Evolutionary conservation across 139 green algal genomes (phyloP).

Genomic region (Closterium sp.): DNA sequence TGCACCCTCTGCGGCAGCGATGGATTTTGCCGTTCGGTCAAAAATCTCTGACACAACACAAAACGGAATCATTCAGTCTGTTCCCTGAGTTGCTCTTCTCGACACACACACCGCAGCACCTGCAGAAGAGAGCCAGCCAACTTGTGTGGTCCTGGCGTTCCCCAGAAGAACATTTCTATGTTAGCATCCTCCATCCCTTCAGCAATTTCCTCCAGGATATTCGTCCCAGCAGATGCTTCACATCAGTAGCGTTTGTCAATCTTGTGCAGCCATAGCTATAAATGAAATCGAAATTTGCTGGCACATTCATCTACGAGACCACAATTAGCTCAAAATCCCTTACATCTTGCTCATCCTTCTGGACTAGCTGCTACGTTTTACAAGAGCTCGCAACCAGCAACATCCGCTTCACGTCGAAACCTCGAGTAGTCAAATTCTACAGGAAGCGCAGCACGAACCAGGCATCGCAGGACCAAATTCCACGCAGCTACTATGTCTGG

Average conservation of each 20-base stretch:
- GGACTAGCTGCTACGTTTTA: too few relatives aligned
- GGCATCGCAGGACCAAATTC: too few relatives aligned
- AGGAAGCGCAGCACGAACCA: background rate
- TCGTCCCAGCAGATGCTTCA: background rate
- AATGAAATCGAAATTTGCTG: too few relatives aligned
- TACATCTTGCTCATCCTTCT: too few relatives aligned
- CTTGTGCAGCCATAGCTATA: background rate
- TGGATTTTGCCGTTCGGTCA: background rate
- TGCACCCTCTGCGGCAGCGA: background rate
- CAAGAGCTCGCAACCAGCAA: too few relatives aligned
- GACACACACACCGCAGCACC: background rate
- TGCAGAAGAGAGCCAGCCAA: background rate
- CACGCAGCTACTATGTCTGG: background rate
- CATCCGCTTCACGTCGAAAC: too few relatives aligned
- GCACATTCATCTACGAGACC: too few relatives aligned
- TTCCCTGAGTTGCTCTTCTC: background rate
- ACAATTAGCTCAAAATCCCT: too few relatives aligned
- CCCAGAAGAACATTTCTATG: background rate
- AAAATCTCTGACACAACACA: background rate
- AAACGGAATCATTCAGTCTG: background rate
- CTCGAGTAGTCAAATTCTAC: too few relatives aligned
- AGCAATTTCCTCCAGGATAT: background rate
- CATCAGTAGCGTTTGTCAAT: background rate
- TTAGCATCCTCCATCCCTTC: background rate
- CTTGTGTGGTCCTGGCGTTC: background rate